Conservation (phyloP, 176 grass and related monocot genomes). For the Rhipidocladum racemiflorum region DNA sequence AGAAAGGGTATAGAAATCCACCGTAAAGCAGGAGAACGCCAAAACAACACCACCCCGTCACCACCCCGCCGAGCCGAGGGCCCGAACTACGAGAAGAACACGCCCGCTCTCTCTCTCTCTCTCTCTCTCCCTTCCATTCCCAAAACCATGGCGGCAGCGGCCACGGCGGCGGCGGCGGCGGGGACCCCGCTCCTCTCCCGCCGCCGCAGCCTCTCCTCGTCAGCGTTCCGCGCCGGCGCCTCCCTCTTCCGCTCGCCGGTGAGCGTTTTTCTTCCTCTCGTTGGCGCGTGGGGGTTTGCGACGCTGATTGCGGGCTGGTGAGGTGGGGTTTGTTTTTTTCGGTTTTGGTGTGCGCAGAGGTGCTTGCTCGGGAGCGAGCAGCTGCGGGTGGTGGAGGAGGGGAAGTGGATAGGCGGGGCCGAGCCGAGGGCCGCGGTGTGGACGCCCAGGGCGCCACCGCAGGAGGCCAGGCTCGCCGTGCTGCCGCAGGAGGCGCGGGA, state of each 20-base stretch:
- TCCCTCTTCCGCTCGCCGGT: slow-evolving; percentile 48
- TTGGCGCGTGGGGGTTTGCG: too few species aligned
- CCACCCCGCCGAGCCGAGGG: background rate
- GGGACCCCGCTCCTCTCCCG: slow-evolving; percentile 15
- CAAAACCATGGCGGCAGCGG: slow-evolving; percentile 41
- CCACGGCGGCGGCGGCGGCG: slow-evolving; percentile 36
- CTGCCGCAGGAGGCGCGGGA: slow-evolving; percentile 25
- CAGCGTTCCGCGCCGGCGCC: slow-evolving; percentile 13
- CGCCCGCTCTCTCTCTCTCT: background rate
- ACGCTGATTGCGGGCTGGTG: background rate
- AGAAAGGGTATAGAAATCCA: background rate
- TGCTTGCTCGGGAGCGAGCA: slow-evolving; percentile 44
- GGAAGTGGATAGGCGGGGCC: slow-evolving; percentile 6
- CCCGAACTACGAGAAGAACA: slow-evolving; percentile 22
- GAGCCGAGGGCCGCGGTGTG: background rate
- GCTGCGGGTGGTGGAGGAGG: slow-evolving; percentile 29
- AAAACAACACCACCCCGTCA: background rate
- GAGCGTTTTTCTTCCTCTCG: background rate
- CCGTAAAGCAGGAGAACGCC: background rate
- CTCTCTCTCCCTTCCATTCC: background rate
- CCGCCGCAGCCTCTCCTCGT: slow-evolving; percentile 8
- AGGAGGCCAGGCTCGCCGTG: slow-evolving; percentile 28
- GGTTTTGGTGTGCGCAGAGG: slow-evolving; percentile 14
- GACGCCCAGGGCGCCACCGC: slow-evolving; percentile 25
- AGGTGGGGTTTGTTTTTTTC: background rate